Percentiles rank a stretch among this genome's conserved stretches.
Conservation (phyloP, 2,329 filamentous ascomycete species). For the Westerdykella sp. region DNA sequence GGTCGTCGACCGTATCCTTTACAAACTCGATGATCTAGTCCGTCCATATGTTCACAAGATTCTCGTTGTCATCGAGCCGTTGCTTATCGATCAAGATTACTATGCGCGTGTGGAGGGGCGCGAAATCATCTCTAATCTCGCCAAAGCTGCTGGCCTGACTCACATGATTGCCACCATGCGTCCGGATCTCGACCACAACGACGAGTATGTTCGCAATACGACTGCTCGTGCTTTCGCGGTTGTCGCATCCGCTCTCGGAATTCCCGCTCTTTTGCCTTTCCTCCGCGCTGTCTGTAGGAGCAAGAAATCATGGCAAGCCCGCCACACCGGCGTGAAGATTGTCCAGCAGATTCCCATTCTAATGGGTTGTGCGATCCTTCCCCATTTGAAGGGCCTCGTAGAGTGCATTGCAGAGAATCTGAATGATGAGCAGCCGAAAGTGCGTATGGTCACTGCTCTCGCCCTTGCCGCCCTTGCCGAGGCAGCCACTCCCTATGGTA, state of each 20-base stretch:
- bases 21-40: slow-evolving; percentile 96
- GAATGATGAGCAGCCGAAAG: slow-evolving; percentile 96
- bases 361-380: slow-evolving; percentile 95
- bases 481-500: slow-evolving; percentile 96
- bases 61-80: slow-evolving; percentile 94
- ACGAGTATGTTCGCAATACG: slow-evolving; percentile 97
- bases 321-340: slow-evolving; percentile 98
- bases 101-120: slow-evolving; percentile 97
- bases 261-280: slow-evolving; percentile 91
- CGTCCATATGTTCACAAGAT: slow-evolving; percentile 98
- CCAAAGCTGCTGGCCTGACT: slow-evolving; percentile 91
- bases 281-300: slow-evolving; percentile 90
- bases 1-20: slow-evolving; percentile 96
- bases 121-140: slow-evolving; percentile 97
- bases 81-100: slow-evolving; percentile 98
- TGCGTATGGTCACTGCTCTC: slow-evolving; percentile 89
- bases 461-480: slow-evolving; percentile 93
- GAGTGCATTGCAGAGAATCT: slow-evolving; percentile 95
- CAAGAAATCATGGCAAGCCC: slow-evolving; percentile 98
- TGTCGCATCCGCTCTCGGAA: slow-evolving; percentile 90
- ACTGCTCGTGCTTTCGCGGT: slow-evolving; percentile 96
- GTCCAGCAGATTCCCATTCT: slow-evolving; percentile 97
- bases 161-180: slow-evolving; percentile 99
- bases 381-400: slow-evolving; percentile 90
- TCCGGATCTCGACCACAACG: slow-evolving; percentile 95